These are phyloP conservation scores for Scopulariopsis brevicaulis DNA, from an alignment of 2,329 filamentous ascomycete species.

Conservation along the genomic window DNA sequence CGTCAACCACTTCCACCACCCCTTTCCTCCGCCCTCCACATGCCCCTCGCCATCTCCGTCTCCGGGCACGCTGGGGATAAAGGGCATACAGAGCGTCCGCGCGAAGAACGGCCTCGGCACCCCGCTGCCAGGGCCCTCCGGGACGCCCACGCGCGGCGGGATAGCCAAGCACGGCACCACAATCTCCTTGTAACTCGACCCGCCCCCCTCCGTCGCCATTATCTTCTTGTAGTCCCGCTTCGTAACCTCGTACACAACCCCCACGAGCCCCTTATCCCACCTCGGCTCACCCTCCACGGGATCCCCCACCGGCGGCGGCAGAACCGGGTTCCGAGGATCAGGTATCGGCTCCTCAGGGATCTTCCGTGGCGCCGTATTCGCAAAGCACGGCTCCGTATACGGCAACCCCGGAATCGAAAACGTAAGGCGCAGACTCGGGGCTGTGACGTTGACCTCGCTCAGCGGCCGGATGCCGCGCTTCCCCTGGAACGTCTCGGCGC, in stretches of 20 bases:
- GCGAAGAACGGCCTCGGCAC: constrained; percentile 61
- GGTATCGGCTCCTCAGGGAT: constrained; percentile 25
- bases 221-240: constrained; percentile 72
- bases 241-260: constrained; percentile 93
- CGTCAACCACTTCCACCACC: constrained; percentile 31
- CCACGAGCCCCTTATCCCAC: constrained; percentile 78
- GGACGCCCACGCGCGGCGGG: constrained; percentile 44
- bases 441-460: constrained; percentile 69
- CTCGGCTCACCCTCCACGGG: constrained; percentile 9
- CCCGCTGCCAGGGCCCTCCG: constrained; percentile 46
- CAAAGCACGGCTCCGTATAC: constrained; percentile 86
- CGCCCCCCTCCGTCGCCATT: constrained; percentile 82
- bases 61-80: constrained; percentile 23
- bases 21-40: background rate
- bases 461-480: constrained; percentile 69
- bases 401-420: constrained; percentile 82
- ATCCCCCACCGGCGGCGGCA: constrained; percentile 6
- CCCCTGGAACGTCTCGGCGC: constrained; percentile 67
- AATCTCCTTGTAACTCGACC: constrained; percentile 74
- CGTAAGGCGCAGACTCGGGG: constrained; percentile 64
- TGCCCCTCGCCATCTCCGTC: constrained; percentile 2
- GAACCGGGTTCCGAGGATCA: constrained; percentile 11
- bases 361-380: constrained; percentile 59
- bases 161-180: constrained; percentile 68
- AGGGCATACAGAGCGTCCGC: constrained; percentile 71